Percentiles rank a stretch among this genome's conserved stretches.
These are phyloP conservation scores for Fomitopsis serialis DNA, from an alignment of 768 basidiomycete genomes.

Conservation along the genomic window DNA sequence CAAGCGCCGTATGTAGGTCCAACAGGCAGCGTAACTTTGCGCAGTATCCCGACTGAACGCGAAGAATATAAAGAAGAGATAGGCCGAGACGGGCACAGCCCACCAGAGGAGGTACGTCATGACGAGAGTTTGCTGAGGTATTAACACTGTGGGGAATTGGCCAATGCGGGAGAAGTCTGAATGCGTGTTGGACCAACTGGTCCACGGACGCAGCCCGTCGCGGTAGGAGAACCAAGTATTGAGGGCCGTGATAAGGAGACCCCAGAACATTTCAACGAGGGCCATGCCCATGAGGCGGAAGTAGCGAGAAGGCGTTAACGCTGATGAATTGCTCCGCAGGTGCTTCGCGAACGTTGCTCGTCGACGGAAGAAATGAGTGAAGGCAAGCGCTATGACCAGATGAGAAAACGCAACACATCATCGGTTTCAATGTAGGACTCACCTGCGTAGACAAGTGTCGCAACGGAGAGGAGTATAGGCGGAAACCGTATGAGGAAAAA, in stretches of 20 bases:
- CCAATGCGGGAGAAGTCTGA: constrained; percentile 23
- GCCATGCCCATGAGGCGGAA: constrained; percentile 33
- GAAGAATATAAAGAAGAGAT: constrained; percentile 36
- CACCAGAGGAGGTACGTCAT: constrained; percentile 18
- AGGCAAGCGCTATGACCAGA: constrained; percentile 24
- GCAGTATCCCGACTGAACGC: constrained; percentile 31
- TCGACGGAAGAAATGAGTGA: constrained; percentile 26
- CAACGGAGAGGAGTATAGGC: constrained; percentile 28
- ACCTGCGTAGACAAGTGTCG: constrained; percentile 29
- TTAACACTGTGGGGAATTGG: constrained; percentile 8
- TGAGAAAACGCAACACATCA: too few species aligned
- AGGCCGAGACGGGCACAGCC: constrained; percentile 22
- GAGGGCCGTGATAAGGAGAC: constrained; percentile 18
- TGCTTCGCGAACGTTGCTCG: constrained; percentile 29
- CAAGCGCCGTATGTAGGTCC: constrained; percentile 1
- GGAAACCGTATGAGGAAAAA: constrained; percentile 32
- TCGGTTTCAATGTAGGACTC: constrained; percentile 13
- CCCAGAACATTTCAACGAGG: constrained; percentile 20
- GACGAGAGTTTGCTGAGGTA: neutral
- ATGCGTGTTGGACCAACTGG: constrained; percentile 33
- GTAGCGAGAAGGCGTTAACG: constrained; percentile 28
- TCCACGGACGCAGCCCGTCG: constrained; percentile 25
- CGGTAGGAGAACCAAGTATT: constrained; percentile 19
- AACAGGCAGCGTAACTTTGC: constrained; percentile 22
- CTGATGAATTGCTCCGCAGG: constrained; percentile 19